These are phyloP conservation scores for Hortiboletus campestris DNA, from an alignment of 768 basidiomycete genomes.

Conservation along the genomic window DNA sequence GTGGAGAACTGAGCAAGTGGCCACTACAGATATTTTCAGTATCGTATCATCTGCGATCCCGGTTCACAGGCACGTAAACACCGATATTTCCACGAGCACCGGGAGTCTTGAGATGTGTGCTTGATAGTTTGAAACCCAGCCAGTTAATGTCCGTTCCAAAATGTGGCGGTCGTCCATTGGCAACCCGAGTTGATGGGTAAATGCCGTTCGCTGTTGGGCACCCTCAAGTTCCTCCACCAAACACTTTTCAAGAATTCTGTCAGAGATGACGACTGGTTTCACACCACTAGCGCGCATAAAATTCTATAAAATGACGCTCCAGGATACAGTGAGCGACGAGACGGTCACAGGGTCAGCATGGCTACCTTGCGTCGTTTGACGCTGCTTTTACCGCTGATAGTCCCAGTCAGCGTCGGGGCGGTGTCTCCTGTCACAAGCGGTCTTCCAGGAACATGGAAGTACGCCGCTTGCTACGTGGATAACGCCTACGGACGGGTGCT, in stretches of 20 bases:
- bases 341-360: neutral
- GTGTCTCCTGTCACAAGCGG: conserved; percentile 44
- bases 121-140: neutral
- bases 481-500: conserved; percentile 66
- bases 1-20: too few relatives aligned
- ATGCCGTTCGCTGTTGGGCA: neutral
- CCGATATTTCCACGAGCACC: conserved; percentile 3
- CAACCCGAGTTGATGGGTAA: neutral
- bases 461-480: conserved; percentile 72
- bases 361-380: neutral
- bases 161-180: neutral
- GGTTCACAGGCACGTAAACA: neutral
- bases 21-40: too few relatives aligned
- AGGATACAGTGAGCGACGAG: neutral
- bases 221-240: neutral
- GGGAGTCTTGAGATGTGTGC: neutral
- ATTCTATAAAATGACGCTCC: neutral
- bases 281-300: neutral
- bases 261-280: neutral
- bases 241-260: neutral
- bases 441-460: conserved; percentile 57
- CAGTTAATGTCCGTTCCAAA: conserved; percentile 28
- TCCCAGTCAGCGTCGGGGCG: neutral
- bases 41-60: neutral
- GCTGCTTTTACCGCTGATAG: neutral